These are phyloP conservation scores for Sabuloglossum arenarium DNA, from an alignment of 495 filamentous ascomycete genomes.

Conservation along the genomic window DNA sequence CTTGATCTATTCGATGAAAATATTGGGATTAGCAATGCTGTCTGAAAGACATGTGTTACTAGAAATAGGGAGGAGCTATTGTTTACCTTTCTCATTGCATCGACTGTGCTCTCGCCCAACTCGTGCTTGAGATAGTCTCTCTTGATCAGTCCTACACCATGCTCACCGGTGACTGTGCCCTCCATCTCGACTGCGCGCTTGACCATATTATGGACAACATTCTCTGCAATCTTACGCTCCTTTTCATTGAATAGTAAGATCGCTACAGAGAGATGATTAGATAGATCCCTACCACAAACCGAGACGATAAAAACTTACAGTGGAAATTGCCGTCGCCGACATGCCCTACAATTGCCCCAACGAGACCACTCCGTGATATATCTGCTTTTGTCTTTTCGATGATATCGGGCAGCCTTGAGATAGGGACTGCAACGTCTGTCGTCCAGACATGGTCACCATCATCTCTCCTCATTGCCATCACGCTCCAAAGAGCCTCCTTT, in stretches of 20 bases:
- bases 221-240: constrained; percentile 41
- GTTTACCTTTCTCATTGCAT: constrained; percentile 53
- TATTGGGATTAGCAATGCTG: neutral
- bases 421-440: constrained; percentile 65
- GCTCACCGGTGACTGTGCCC: constrained; percentile 68
- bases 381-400: constrained; percentile 64
- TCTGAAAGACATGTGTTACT: neutral
- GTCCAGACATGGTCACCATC: constrained; percentile 57
- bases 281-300: neutral
- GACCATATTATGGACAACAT: constrained; percentile 64
- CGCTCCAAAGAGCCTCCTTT: constrained; percentile 70
- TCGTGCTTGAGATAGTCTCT: constrained; percentile 61
- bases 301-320: constrained; percentile 19
- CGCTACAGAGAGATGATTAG: constrained; percentile 17
- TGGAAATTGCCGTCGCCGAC: constrained; percentile 79
- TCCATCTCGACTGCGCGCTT: constrained; percentile 67
- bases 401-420: constrained; percentile 47
- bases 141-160: constrained; percentile 66
- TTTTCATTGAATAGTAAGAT: constrained; percentile 52
- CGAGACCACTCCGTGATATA: constrained; percentile 40
- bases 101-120: constrained; percentile 48
- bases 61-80: neutral
- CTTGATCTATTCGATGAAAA: constrained; percentile 29
- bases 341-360: constrained; percentile 58
- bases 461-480: constrained; percentile 37